Conservation (phyloP, 345 rosid species). For the Gossypium anomalum region DNA sequence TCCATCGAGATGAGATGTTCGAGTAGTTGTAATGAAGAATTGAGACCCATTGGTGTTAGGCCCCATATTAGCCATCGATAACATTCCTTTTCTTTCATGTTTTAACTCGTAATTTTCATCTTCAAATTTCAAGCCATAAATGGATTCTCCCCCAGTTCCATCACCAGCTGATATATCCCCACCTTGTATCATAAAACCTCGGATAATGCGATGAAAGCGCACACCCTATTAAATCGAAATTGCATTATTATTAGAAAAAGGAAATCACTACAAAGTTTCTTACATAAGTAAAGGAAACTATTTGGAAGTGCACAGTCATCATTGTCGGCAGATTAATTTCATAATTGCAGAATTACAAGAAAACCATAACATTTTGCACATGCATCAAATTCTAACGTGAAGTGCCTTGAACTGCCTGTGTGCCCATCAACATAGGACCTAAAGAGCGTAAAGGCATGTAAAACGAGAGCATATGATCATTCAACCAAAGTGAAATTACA, state of each 20-base stretch:
- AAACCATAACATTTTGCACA: not conserved
- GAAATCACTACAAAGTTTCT: not conserved
- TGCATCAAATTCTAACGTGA: not conserved
- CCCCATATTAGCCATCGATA: conserved; percentile 92
- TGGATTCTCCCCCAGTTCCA: conserved; percentile 95
- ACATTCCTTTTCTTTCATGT: conserved; percentile 94
- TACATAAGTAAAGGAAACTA: conserved; percentile 2
- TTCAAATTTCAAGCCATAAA: conserved; percentile 80
- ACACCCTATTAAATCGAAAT: conserved; percentile 53
- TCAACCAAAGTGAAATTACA: not conserved
- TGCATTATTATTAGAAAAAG: not conserved
- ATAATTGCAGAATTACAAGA: not conserved
- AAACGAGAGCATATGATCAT: not conserved
- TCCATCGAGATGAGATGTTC: conserved; percentile 80
- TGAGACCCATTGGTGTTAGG: conserved; percentile 89
- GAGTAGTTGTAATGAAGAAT: conserved; percentile 88
- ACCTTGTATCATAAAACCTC: conserved; percentile 88
- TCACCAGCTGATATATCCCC: conserved; percentile 90
- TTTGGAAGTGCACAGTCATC: conserved; percentile 1
- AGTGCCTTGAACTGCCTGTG: too few relatives aligned
- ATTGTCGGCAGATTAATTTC: not conserved
- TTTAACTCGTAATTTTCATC: conserved; percentile 84
- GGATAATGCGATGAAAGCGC: conserved; percentile 73
- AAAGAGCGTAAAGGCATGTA: not conserved
- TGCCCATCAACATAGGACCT: not conserved